Evolutionary conservation across 345 rosid species (phyloP), one percentile per base, ranked within the genome.

Genomic region (Syzygium aromaticum): DNA sequence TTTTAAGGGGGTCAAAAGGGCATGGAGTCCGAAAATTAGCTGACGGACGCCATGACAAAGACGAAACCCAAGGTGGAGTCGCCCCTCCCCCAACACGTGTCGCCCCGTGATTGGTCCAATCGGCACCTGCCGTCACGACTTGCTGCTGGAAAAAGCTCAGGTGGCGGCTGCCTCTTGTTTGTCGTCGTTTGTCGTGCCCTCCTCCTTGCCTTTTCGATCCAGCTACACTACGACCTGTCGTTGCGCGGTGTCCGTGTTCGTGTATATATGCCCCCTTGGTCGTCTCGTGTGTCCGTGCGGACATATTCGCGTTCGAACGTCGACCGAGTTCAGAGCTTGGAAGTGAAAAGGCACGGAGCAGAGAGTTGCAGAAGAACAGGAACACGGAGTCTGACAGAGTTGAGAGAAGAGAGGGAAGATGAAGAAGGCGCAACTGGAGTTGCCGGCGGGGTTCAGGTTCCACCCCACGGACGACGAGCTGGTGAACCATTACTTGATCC

Each of bases 381-480:
- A 21, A 38, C 46, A 43, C 46, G 46, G 46, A 6, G 46, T 43
- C 46, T 43, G 46, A 43, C 82, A 73, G 82, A 73, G 49, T 73
- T 3, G 82, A 73, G 82, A 38, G 33, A 43, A 30, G 77, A 15
- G 43, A 6, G 77, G 64, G 27, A 11, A 25, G 84, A 73, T 54
- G 51, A 86, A 21, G 86, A 84, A 86, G 86, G 85, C 87, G 51
- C 96, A 91, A 89, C 21, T 97, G 9, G 93, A 91, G 83, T 90
- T 97, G 46, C 99, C 99, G 43, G 91, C 98, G 3, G 99, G 99
- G 51, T 96, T 97, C 92, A 91, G 99, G 91, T 97, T 97, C 86
- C 98, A 97, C 67, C 99, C 99, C 2, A 97, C 99, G 8, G 99
- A 97, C 84, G 99, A 97, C 11, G 99, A 97, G 92, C 85, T 97